These are phyloP conservation scores for Uronychia setigera DNA, from an alignment of 73 alveolate genomes.

Conservation along the genomic window DNA sequence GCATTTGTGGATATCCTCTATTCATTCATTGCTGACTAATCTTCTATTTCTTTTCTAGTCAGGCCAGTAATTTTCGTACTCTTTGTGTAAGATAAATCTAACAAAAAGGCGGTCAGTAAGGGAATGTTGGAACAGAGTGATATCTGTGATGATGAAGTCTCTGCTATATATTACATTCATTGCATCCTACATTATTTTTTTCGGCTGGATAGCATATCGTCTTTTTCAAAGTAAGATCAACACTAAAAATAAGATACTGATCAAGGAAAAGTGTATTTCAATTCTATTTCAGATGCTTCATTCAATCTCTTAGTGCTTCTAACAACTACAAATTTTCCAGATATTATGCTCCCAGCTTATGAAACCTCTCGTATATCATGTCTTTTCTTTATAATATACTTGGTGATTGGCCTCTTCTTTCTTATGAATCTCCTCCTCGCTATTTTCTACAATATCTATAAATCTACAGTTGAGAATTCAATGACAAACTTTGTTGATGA, in stretches of 20 bases:
- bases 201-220: conserved; percentile 34
- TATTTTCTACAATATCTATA: conserved; percentile 29
- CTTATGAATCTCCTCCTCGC: conserved; percentile 45
- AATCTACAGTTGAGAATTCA: conserved; percentile 7
- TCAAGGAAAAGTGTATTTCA: conserved; percentile 47
- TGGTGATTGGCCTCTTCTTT: conserved; percentile 40
- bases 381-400: conserved; percentile 37
- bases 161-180: conserved; percentile 31
- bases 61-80: conserved; percentile 21
- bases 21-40: background rate
- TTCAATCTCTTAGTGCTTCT: conserved; percentile 50
- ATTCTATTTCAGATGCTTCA: conserved; percentile 22
- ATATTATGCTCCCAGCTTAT: conserved; percentile 69
- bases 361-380: conserved; percentile 6
- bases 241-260: background rate
- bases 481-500: conserved; percentile 24
- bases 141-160: conserved; percentile 37
- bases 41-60: conserved; percentile 20
- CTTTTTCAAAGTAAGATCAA: conserved; percentile 22
- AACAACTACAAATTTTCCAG: conserved; percentile 68
- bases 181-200: conserved; percentile 28
- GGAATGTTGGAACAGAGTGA: conserved; percentile 43
- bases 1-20: conserved; percentile 21
- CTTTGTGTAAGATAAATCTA: background rate
- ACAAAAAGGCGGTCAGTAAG: conserved; percentile 22